Percentiles rank a stretch among this genome's conserved stretches.
These are phyloP conservation scores for Epithemia pelagica DNA, from an alignment of 108 stramenopile species.

Conservation along the genomic window DNA sequence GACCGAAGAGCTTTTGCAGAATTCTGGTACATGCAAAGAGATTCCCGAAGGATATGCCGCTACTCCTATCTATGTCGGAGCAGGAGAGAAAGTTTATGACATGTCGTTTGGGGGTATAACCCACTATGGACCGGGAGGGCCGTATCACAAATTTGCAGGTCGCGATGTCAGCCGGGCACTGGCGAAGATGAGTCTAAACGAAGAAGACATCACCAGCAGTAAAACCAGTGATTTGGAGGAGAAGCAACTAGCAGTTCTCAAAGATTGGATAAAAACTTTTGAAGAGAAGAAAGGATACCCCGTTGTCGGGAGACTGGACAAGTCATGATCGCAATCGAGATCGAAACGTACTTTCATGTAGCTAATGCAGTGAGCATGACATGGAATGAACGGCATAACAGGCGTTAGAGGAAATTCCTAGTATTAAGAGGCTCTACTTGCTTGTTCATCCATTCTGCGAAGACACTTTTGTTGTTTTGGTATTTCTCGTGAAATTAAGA, in stretches of 20 bases:
- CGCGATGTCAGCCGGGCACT: constrained; percentile 89
- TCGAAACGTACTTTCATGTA: no score
- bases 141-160: constrained; percentile 94
- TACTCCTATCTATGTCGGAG: constrained; percentile 80
- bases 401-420: no score
- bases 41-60: constrained; percentile 68
- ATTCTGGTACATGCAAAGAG: constrained; percentile 38
- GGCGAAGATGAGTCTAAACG: constrained; percentile 96
- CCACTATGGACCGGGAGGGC: constrained; percentile 65
- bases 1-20: constrained; percentile 52
- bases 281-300: constrained; percentile 85
- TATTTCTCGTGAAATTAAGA: no score
- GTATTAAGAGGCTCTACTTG: no score
- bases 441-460: no score
- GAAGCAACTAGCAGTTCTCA: constrained; percentile 72
- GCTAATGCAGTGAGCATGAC: no score
- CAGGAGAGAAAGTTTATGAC: constrained; percentile 84
- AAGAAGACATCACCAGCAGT: constrained; percentile 71
- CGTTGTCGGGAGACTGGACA: constrained; percentile 77
- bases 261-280: constrained; percentile 94
- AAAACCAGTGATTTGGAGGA: constrained; percentile 75
- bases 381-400: no score
- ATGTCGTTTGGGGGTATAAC: constrained; percentile 89
- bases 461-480: no score
- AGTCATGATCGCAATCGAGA: no score